A percentile compares a stretch with the other conserved stretches of the same genome.
Conservation (phyloP, 164 flowering plant genomes). For the Berberis thunbergii region DNA sequence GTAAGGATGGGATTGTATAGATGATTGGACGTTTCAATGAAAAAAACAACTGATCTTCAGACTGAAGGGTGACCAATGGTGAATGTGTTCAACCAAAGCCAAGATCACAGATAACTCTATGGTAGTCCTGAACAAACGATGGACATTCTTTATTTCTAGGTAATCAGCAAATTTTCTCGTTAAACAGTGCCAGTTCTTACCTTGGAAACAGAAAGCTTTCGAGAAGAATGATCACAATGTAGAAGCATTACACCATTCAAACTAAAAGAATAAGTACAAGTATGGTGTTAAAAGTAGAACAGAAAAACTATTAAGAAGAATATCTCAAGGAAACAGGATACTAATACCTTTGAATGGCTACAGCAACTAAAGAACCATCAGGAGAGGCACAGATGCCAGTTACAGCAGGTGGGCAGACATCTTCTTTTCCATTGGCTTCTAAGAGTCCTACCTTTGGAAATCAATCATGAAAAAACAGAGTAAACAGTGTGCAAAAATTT, state of each 20-base stretch:
- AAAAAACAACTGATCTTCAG: background rate
- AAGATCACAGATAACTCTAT: too few relatives aligned
- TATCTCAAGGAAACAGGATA: slow-evolving; percentile 1
- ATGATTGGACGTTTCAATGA: too few relatives aligned
- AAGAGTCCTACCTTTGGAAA: slow-evolving; percentile 49
- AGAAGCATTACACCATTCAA: slow-evolving; percentile 62
- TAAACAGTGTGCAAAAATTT: background rate
- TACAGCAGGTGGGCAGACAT: slow-evolving; percentile 32
- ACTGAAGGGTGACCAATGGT: background rate
- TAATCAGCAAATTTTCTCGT: background rate
- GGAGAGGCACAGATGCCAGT: slow-evolving; percentile 59
- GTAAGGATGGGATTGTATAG: too few relatives aligned
- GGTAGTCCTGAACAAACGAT: too few relatives aligned
- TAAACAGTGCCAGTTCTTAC: slow-evolving; percentile 23
- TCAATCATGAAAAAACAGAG: slow-evolving; percentile 4
- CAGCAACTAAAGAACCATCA: slow-evolving; percentile 60
- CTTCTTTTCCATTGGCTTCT: slow-evolving; percentile 39
- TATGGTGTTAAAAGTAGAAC: background rate
- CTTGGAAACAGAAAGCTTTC: slow-evolving; percentile 50
- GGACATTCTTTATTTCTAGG: background rate
- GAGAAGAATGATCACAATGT: slow-evolving; percentile 43
- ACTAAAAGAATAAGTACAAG: slow-evolving; percentile 25
- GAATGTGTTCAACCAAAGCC: background rate
- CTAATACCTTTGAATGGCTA: slow-evolving; percentile 63
- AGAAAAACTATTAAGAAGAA: background rate